Evolutionary conservation across 176 grass and related monocot species (phyloP).

Genomic region (Cenchrus purpureus): DNA sequence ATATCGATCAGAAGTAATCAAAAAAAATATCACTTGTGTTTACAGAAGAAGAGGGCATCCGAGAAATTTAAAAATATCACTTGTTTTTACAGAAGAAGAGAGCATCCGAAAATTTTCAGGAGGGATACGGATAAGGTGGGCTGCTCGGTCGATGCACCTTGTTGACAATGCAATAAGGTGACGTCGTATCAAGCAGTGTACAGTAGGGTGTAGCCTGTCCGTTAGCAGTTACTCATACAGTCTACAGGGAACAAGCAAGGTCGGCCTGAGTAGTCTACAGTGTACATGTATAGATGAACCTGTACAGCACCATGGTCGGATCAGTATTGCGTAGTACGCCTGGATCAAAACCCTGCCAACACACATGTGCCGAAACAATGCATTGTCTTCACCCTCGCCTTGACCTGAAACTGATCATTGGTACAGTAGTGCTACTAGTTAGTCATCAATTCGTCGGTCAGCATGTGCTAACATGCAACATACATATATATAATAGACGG

Average conservation of each 20-base stretch:
- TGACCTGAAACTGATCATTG: background rate
- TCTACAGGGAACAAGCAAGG: background rate
- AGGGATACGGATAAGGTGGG: too few relatives aligned
- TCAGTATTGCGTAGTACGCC: background rate
- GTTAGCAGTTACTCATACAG: slow-evolving; percentile 9
- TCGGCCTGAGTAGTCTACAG: slow-evolving; percentile 25
- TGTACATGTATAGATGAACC: background rate
- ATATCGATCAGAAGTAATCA: too few relatives aligned
- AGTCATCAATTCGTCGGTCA: background rate
- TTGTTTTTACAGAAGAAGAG: background rate
- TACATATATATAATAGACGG: too few relatives aligned
- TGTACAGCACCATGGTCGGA: background rate
- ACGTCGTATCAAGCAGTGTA: background rate
- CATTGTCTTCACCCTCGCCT: background rate
- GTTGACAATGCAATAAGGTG: background rate
- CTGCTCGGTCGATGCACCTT: background rate
- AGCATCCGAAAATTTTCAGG: background rate
- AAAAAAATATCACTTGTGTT: too few relatives aligned
- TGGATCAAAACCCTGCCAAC: background rate
- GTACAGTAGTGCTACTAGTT: background rate
- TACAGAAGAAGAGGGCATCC: too few relatives aligned
- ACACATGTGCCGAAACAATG: background rate
- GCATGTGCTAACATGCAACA: background rate
- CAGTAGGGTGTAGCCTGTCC: background rate
- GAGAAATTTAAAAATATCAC: too few relatives aligned